These are phyloP conservation scores for Knufia petricola DNA, from an alignment of 2,329 filamentous ascomycete species.

Conservation along the genomic window DNA sequence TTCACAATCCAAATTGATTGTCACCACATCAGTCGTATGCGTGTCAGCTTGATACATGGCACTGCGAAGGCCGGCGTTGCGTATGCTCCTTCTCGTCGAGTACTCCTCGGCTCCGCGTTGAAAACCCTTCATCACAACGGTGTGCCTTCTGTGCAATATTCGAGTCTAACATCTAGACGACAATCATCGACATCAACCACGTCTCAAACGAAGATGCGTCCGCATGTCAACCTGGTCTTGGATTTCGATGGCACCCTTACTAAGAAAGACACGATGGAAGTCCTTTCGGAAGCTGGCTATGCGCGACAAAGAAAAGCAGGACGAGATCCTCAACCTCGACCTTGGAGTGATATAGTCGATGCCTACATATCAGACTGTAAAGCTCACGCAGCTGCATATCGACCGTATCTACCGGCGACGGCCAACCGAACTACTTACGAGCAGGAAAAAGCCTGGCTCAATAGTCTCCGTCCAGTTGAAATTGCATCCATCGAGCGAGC, in stretches of 20 bases:
- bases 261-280: slow-evolving; percentile 5
- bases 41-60: too few species aligned
- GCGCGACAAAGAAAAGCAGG: neutral
- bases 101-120: too few species aligned
- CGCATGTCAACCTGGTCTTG: neutral
- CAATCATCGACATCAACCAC: neutral
- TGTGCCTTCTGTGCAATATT: neutral
- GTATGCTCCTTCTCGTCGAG: too few species aligned
- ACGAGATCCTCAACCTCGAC: neutral
- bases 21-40: too few species aligned
- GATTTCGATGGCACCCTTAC: slow-evolving; percentile 10
- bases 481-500: neutral
- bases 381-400: neutral
- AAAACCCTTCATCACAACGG: neutral
- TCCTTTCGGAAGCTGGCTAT: slow-evolving; percentile 5
- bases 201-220: neutral
- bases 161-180: neutral
- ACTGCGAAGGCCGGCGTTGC: too few species aligned
- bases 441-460: slow-evolving; percentile 4
- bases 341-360: slow-evolving; percentile 8
- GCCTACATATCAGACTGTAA: slow-evolving; percentile 4
- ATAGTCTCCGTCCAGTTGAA: slow-evolving; percentile 1
- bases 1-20: too few species aligned
- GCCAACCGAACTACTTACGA: neutral
- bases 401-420: neutral